Base-by-base conservation (phyloP, 495 filamentous ascomycete species). In the Podospora conica region DNA sequence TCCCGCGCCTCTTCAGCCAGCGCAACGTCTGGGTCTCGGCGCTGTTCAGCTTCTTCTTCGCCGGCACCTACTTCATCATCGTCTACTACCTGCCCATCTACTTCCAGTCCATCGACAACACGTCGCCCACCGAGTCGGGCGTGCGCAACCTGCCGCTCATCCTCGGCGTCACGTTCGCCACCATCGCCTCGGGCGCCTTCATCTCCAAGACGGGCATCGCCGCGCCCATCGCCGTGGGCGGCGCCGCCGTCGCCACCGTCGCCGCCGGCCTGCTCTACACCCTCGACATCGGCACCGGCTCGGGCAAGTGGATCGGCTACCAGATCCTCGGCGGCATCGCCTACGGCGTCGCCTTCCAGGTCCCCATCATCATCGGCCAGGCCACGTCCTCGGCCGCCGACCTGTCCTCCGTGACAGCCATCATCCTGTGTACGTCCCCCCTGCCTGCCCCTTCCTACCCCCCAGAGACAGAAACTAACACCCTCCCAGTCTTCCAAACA, bases 81-180 rank as follows among this genome's bases (percentile, higher is more conserved):
- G 74, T 86, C 21, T 88, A 86, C 72, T 88, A 85, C 65, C 74
- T 89, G 3, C 86, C 87, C 23, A 83, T 89, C 64, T 90, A 87
- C 69, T 89, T 88, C 71, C 87, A 90, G 67, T 72, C 69, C 24
- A 76, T 88, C 57, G 70, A 80, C 58, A 73, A 74, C 56, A 74
- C 72, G 11, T 78, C 69, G 21, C 80, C 87, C 9, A 77, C 78
- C 54, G 63, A 72, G 11, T 83, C 81, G 3, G 86, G 85, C 55
- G 78, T 88, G 12, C 72, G 74, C 9, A 85, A 81, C 40, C 77
- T 88, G 3, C 81, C 85, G 6, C 69, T 85, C 12, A 77, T 88
- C 60, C 63, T 88, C 20, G 70, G 74, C 27, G 82, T 87, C 69
- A 70, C 85, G 15, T 53, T 84, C 0, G 73, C 76, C 12, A 80